These are phyloP conservation scores for Fusarium gaditjirri DNA, from an alignment of 2,329 filamentous ascomycete genomes.

Conservation along the genomic window DNA sequence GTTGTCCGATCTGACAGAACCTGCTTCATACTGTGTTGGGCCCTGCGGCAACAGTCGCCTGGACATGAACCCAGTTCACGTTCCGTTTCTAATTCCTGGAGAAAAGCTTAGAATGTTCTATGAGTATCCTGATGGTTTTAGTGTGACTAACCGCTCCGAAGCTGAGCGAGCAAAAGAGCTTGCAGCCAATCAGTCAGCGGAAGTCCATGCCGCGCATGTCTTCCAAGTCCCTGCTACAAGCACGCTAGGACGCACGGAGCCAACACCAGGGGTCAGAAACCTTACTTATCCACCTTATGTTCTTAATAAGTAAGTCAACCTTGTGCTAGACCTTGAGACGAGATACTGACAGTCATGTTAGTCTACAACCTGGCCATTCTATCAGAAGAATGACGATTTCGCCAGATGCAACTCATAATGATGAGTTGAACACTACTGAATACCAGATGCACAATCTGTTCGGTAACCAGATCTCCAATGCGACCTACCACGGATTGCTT, in stretches of 20 bases:
- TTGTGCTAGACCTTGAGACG: fast-evolving
- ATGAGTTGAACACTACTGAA: neutral
- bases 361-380: neutral
- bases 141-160: neutral
- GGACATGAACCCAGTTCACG: neutral
- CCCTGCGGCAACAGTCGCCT: neutral
- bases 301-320: neutral
- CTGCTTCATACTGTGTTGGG: neutral
- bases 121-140: neutral
- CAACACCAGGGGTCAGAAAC: neutral
- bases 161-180: neutral
- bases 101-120: neutral
- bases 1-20: neutral
- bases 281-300: neutral
- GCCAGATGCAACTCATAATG: neutral
- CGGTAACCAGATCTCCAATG: neutral
- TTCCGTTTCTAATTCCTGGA: neutral
- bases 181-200: neutral
- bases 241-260: neutral
- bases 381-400: conserved; percentile 3
- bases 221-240: neutral
- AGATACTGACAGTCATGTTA: neutral
- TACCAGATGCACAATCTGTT: neutral
- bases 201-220: neutral
- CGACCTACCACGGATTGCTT: neutral